These are phyloP conservation scores for Arthrinium phaeospermum DNA, from an alignment of 2,329 filamentous ascomycete species.

Conservation along the genomic window DNA sequence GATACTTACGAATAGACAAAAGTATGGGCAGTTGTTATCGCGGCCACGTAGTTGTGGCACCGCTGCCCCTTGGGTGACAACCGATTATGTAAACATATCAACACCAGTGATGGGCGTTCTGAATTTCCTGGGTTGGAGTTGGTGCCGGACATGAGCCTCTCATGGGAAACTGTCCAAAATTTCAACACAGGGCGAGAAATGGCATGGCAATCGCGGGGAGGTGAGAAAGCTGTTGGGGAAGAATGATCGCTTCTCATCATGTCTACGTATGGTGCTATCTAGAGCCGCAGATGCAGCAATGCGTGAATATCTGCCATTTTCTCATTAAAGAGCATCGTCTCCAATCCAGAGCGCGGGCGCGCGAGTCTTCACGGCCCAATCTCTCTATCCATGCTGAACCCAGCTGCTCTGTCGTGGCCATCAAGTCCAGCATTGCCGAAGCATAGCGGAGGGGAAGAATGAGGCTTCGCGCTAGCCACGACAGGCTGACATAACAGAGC, in stretches of 20 bases:
- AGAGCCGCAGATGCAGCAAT: slow-evolving; percentile 39
- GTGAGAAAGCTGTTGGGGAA: slow-evolving; percentile 5
- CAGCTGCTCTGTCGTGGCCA: slow-evolving; percentile 33
- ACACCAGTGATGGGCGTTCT: too few species aligned
- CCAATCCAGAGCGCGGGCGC: slow-evolving; percentile 32
- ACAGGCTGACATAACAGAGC: slow-evolving; percentile 23
- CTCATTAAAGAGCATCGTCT: slow-evolving; percentile 27
- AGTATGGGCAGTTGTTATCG: too few species aligned
- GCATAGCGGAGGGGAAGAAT: slow-evolving; percentile 23
- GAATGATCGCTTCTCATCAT: slow-evolving; percentile 30
- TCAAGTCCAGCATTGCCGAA: slow-evolving; percentile 32
- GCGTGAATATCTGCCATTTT: slow-evolving; percentile 36
- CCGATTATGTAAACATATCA: too few species aligned
- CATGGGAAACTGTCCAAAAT: background rate
- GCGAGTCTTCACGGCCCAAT: slow-evolving; percentile 31
- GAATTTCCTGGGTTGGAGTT: background rate
- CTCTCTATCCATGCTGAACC: slow-evolving; percentile 32
- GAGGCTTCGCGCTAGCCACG: slow-evolving; percentile 19
- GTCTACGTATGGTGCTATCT: slow-evolving; percentile 44
- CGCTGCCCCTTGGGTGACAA: too few species aligned
- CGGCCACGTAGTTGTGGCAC: too few species aligned
- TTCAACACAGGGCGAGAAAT: background rate
- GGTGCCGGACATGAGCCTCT: background rate
- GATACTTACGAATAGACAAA: too few species aligned
- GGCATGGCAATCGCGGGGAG: background rate